Evolutionary conservation across 1,139 yeast genomes (phyloP), one percentile per base, ranked within the genome.

Genomic region (Nakaseomyces bracarensis): DNA sequence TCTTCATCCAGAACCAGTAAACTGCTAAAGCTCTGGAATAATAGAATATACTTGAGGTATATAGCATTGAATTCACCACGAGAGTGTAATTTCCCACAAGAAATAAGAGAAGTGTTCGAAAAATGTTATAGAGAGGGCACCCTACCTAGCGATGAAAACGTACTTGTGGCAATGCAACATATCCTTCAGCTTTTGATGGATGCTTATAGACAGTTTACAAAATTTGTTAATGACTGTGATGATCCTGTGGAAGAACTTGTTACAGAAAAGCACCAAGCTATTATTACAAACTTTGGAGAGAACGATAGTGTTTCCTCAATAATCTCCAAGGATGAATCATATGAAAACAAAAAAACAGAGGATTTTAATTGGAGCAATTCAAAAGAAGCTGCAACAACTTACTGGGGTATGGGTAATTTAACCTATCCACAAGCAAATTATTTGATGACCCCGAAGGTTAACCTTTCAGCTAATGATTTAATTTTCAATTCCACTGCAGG

Each of bases 1-100:
- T 10, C 30, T 6, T 16, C 21, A 14, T 11, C 26, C 20, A 3
- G 11, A 28, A 26, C 35, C 27, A n/a, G 18, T 16, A 38, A 33
- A 9, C 42, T 47, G 14, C 18, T 52, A 28, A 44, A 41, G 8
- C 20, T 40, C 10, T 60, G 64, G 64, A 50, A 49, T 42, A 44
- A 47, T 10, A 30, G 39, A 14, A 44, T 58, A 13, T 58, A 57
- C 44, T 34, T 42, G 13, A 47, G 41, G 22, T 59, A 49, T 42
- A 54, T 60, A 20, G 44, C 44, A 31, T 51, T 48, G 15, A 52
- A 58, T 43, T 49, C 63, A 4, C 54, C 57, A 4, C 46, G 46
- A 46, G 62, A 60, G 43, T 57, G 63, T 37, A 59, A 60, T 42
- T 46, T 60, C 29, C 61, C 63, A 7, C 54, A 52, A 39, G 49